Evolutionary conservation across 1,284 basidiomycete genomes (phyloP), one percentile per base, ranked within the genome.

Genomic region (Mycena sp.): DNA sequence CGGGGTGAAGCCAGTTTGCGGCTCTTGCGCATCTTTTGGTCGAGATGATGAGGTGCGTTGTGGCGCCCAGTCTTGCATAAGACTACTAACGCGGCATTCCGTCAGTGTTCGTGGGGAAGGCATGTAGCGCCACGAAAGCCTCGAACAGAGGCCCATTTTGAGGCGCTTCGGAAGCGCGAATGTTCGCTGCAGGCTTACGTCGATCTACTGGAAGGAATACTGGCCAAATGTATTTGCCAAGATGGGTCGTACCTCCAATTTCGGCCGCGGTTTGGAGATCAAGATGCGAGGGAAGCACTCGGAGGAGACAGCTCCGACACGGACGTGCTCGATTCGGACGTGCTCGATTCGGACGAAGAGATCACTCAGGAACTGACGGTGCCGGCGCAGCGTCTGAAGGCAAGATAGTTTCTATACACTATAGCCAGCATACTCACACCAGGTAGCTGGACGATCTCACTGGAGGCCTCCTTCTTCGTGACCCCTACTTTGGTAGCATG

Each of bases 81-180:
- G 30, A 34, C 30, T 34, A 34, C 30, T 34, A 34, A 34, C 30
- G 30, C 30, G 30, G 30, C 30, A 34, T 34, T 34, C 30, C 30
- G 30, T 34, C 37, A 74, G 73, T 77, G 76, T 55, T 61, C 69
- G 30, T 77, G 75, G 73, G 74, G 72, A 20, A 65, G 72, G 25
- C 73, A 77, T 55, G 68, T 57, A 18, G 5, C 63, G 4, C 67
- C 64, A 7, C 62, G 62, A 13, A 64, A 64, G 18, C 37, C 46
- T 0, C 44, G 62, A 48, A 59, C 18, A 4, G 75, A 77, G 62
- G 75, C 75, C n/a, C 76, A 77, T 46, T 76, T 77, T 41, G 73
- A 73, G 41, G 75, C 74, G 5, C 70, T 76, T 30, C 65, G 70
- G 11, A 71, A 73, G 60, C 67, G 63, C 13, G 52, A 41, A 6